Evolutionary conservation across 2,329 filamentous ascomycete species (phyloP).

Genomic region (Cryphonectria carpinicola): DNA sequence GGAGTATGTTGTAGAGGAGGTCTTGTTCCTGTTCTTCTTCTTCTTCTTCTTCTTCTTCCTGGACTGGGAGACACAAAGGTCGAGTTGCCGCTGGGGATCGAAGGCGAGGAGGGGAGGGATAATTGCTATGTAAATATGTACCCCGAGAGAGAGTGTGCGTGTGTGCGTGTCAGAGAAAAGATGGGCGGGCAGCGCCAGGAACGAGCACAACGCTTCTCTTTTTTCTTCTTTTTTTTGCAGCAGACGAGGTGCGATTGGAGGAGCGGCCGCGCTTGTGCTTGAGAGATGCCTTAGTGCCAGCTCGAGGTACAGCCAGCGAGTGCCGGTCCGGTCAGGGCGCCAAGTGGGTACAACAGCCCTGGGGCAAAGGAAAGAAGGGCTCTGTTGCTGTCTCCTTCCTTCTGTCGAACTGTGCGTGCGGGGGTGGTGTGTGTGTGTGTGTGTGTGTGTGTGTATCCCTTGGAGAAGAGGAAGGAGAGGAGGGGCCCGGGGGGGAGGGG

Average conservation of each 20-base stretch:
- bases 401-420: neutral
- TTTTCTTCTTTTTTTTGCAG: slow-evolving; percentile 1
- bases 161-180: too few species aligned
- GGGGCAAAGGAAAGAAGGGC: neutral
- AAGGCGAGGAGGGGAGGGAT: slow-evolving; percentile 3
- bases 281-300: slow-evolving; percentile 30
- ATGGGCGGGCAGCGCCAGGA: slow-evolving; percentile 10
- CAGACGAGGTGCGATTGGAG: slow-evolving; percentile 24
- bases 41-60: too few species aligned
- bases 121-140: neutral
- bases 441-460: neutral
- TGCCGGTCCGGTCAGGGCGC: neutral
- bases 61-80: too few species aligned
- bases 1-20: too few species aligned
- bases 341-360: neutral
- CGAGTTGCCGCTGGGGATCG: neutral
- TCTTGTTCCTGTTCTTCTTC: too few species aligned
- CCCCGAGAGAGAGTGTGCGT: neutral
- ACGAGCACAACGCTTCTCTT: neutral
- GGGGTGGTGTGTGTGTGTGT: neutral
- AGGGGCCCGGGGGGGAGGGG: too few species aligned
- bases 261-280: slow-evolving; percentile 25
- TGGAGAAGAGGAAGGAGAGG: neutral
- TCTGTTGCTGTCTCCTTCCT: neutral
- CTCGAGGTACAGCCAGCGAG: slow-evolving; percentile 28